Percentiles rank a stretch among this genome's conserved stretches.
Evolutionary conservation across 2,329 filamentous ascomycete genomes (phyloP).

Genomic region (Aspergillus aculeatus): DNA sequence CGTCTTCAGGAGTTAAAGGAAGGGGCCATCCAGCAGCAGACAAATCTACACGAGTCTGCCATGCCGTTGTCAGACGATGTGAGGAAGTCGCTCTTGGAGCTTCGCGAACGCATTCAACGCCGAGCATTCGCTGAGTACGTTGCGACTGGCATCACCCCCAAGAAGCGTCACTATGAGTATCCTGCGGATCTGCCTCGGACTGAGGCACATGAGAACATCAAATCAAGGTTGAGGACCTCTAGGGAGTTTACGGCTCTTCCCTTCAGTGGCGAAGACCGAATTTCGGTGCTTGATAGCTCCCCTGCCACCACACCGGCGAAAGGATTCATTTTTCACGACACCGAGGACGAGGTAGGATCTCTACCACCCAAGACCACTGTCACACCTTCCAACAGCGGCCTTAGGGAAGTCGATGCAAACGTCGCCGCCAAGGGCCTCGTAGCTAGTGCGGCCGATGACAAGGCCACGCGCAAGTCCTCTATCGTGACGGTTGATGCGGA

Average conservation of each 20-base stretch:
- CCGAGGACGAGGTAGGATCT: slow-evolving; percentile 38
- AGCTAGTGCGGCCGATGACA: slow-evolving; percentile 21
- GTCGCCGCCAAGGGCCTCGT: slow-evolving; percentile 38
- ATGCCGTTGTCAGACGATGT: slow-evolving; percentile 60
- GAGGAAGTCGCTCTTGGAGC: slow-evolving; percentile 66
- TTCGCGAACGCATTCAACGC: slow-evolving; percentile 67
- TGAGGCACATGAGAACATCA: slow-evolving; percentile 57
- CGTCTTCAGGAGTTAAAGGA: slow-evolving; percentile 67
- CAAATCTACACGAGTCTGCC: slow-evolving; percentile 59
- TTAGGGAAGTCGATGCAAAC: slow-evolving; percentile 55
- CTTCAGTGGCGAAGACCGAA: slow-evolving; percentile 31
- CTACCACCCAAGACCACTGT: slow-evolving; percentile 28
- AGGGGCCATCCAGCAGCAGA: slow-evolving; percentile 63
- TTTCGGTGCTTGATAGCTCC: slow-evolving; percentile 22
- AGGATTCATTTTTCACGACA: slow-evolving; percentile 54
- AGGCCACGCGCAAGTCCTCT: slow-evolving; percentile 10
- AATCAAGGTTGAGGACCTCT: slow-evolving; percentile 51
- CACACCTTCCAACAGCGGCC: slow-evolving; percentile 41
- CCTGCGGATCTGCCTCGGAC: slow-evolving; percentile 77
- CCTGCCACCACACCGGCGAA: slow-evolving; percentile 48
- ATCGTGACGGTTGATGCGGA: slow-evolving; percentile 6
- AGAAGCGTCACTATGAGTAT: slow-evolving; percentile 77
- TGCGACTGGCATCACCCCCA: slow-evolving; percentile 81
- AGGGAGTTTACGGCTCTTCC: slow-evolving; percentile 33
- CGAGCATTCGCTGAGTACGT: slow-evolving; percentile 74